Conservation (phyloP, 2,329 filamentous ascomycete species). For the Pyrenophora teres region DNA sequence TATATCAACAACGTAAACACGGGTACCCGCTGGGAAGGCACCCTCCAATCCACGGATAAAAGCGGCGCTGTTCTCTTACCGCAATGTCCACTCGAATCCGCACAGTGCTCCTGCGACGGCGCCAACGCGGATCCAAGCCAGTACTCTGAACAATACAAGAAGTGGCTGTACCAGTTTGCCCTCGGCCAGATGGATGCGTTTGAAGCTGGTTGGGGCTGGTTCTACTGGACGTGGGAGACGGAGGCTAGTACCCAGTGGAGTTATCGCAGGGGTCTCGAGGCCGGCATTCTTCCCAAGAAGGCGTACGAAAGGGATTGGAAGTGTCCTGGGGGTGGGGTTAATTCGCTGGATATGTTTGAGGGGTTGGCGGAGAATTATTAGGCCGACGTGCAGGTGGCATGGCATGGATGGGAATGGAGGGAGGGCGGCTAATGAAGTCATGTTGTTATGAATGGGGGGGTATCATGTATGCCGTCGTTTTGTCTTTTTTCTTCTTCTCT, state of each 20-base stretch:
- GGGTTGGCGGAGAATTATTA: slow-evolving; percentile 53
- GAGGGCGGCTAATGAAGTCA: background rate
- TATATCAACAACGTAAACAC: slow-evolving; percentile 88
- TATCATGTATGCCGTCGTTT: no score
- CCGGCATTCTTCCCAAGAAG: slow-evolving; percentile 73
- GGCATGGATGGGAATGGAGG: background rate
- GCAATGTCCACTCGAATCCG: slow-evolving; percentile 69
- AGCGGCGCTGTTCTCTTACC: slow-evolving; percentile 68
- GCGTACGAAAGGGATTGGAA: slow-evolving; percentile 51
- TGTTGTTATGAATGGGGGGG: background rate
- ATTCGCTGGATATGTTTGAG: slow-evolving; percentile 48
- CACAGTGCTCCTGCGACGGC: slow-evolving; percentile 70
- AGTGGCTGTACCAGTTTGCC: slow-evolving; percentile 86
- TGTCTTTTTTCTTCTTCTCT: no score
- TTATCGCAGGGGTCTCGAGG: slow-evolving; percentile 77
- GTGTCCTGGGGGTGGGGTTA: slow-evolving; percentile 40
- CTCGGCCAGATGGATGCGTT: slow-evolving; percentile 96
- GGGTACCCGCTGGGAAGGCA: slow-evolving; percentile 91
- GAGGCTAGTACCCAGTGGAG: slow-evolving; percentile 89
- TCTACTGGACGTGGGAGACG: slow-evolving; percentile 99
- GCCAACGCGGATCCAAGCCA: slow-evolving; percentile 74
- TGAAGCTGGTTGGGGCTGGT: slow-evolving; percentile 94
- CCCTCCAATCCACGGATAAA: slow-evolving; percentile 70
- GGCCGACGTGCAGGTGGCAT: no score
- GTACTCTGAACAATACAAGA: slow-evolving; percentile 78